phyloP scores from a whole-genome alignment of 1,284 basidiomycete species.

The Trametes versicolor region DNA sequence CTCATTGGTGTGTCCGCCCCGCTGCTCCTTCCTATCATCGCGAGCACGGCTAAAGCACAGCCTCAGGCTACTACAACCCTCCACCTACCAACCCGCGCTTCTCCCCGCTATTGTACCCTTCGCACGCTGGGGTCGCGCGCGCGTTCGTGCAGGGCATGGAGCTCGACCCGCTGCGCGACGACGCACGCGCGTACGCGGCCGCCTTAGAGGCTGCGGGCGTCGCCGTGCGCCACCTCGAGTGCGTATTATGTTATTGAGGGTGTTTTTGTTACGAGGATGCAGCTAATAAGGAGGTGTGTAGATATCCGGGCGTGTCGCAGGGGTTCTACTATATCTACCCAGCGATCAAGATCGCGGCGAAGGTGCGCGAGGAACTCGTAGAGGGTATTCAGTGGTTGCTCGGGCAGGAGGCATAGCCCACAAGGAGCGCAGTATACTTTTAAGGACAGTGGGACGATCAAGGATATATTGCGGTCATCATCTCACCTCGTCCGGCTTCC shows the following conservation, averaged over 20 bases:
- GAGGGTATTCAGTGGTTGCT: neutral
- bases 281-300: neutral
- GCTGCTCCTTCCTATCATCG: neutral
- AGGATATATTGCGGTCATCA: no score
- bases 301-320: constrained; percentile 24
- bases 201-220: constrained; percentile 35
- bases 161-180: constrained; percentile 37
- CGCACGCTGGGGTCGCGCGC: constrained; percentile 35
- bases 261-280: no score
- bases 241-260: constrained; percentile 4
- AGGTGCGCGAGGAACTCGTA: neutral
- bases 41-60: neutral
- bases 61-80: constrained; percentile 13
- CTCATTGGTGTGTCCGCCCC: constrained; percentile 8
- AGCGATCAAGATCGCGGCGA: neutral
- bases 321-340: constrained; percentile 14
- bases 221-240: constrained; percentile 34
- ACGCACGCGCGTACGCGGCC: constrained; percentile 37
- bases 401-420: neutral
- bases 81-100: constrained; percentile 29
- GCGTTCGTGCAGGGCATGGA: constrained; percentile 37
- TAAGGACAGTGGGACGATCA: no score
- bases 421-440: no score
- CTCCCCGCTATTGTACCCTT: constrained; percentile 30
- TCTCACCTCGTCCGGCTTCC: no score